Percentiles rank a stretch among this genome's conserved stretches.
Evolutionary conservation across 129 eudicot species (phyloP).

Genomic region (Tagetes erecta): DNA sequence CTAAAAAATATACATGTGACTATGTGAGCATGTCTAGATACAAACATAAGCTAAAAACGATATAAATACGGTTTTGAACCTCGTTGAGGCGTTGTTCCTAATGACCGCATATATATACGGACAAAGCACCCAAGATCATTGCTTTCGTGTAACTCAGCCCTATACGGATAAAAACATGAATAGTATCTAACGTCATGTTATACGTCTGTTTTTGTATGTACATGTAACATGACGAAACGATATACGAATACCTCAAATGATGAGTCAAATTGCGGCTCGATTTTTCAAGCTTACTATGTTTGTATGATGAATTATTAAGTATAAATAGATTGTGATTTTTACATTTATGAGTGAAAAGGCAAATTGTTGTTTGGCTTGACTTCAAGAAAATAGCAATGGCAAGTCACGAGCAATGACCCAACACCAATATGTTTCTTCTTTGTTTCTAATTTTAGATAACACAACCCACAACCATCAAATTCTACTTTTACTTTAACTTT

Average conservation of each 20-base stretch:
- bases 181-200: background rate
- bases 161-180: background rate
- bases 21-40: too few species aligned
- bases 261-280: background rate
- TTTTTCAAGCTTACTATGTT: conserved; percentile 8
- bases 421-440: conserved; percentile 32
- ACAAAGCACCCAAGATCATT: too few species aligned
- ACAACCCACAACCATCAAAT: conserved; percentile 27
- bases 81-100: too few species aligned
- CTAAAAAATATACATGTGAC: too few species aligned
- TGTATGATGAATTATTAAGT: conserved; percentile 8
- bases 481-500: conserved; percentile 26
- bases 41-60: too few species aligned
- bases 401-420: conserved; percentile 32
- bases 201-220: background rate
- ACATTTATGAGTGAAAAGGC: conserved; percentile 5
- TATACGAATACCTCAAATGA: background rate
- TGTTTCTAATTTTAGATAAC: conserved; percentile 28
- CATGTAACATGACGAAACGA: background rate
- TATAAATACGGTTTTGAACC: too few species aligned
- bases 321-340: conserved; percentile 7
- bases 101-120: too few species aligned
- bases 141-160: background rate
- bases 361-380: conserved; percentile 18
- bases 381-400: conserved; percentile 10